Conservation (phyloP, 495 filamentous ascomycete genomes). For the Beverwykella pulmonaria region DNA sequence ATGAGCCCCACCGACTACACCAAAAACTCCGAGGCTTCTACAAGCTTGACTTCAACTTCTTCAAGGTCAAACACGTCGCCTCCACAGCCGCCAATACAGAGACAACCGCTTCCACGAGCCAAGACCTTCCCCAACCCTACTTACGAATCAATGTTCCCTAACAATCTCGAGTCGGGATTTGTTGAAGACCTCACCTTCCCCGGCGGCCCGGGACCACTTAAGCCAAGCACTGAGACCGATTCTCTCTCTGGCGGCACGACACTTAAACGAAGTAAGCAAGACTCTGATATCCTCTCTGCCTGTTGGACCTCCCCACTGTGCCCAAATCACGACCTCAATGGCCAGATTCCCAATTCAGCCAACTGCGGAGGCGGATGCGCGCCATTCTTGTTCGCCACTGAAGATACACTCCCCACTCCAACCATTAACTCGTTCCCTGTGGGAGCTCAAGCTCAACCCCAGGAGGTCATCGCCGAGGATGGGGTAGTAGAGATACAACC, state of each 20-base stretch:
- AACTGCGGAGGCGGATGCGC: slow-evolving; percentile 38
- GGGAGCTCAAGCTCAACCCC: not conserved
- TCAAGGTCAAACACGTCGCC: slow-evolving; percentile 22
- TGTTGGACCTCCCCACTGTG: slow-evolving; percentile 43
- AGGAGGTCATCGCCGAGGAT: slow-evolving; percentile 29
- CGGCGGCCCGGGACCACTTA: slow-evolving; percentile 18
- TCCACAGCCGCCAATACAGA: slow-evolving; percentile 1
- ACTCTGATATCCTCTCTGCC: slow-evolving; percentile 35
- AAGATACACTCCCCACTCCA: slow-evolving; percentile 24
- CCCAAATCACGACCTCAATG: slow-evolving; percentile 38
- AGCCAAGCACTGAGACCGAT: slow-evolving; percentile 5
- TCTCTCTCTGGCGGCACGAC: slow-evolving; percentile 12
- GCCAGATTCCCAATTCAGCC: slow-evolving; percentile 36
- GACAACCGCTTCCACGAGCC: slow-evolving; percentile 5
- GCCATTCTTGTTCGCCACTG: slow-evolving; percentile 38
- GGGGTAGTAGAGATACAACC: slow-evolving; percentile 38
- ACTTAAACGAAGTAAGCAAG: slow-evolving; percentile 27
- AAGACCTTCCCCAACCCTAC: slow-evolving; percentile 32
- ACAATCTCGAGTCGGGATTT: slow-evolving; percentile 30
- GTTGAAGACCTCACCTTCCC: slow-evolving; percentile 39
- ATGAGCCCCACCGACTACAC: not conserved
- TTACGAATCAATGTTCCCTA: slow-evolving; percentile 37
- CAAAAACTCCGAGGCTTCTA: slow-evolving; percentile 10
- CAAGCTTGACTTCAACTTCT: slow-evolving; percentile 18
- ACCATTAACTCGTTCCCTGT: slow-evolving; percentile 9